Base-by-base conservation (phyloP, 768 basidiomycete species). In the Strobilomyces confusus region DNA sequence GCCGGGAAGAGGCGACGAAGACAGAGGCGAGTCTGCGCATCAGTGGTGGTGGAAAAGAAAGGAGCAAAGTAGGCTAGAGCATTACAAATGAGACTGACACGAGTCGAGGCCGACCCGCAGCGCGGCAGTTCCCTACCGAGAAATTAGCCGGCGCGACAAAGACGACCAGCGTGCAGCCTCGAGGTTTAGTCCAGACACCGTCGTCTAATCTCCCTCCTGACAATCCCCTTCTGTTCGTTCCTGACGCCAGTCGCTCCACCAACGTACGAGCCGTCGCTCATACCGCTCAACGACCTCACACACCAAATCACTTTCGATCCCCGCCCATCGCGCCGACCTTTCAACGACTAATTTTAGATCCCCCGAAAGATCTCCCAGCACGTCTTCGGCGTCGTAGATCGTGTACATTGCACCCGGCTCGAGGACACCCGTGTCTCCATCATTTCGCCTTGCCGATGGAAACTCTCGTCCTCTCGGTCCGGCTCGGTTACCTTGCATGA, bases 11-110 rank as follows among this genome's bases (percentile, higher is more conserved):
- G 63, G 68, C 58, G 58, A 83, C 62, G 59, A 88, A 81, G 62
- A 82, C 79, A 47, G 83, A 79, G 52, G 78, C 78, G 65, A 89
- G 71, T 60, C 85, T 81, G 63, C 83, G 83, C 85, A 87, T 87
- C 57, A 58, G 53, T 63, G 63, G 60, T 63, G 56, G 69, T 52
- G 45, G 40, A 42, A 45, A 54, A 29, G 61, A 56, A 63, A 62
- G 59, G 62, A 64, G 55, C 12, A 59, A 51, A 20, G 52, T 57
- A 34, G 54, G 52, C 56, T 57, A 63, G 55, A 55, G 53, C 71
- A 72, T 71, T 72, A 71, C 68, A 72, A 71, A 72, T 63, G 68
- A 42, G 61, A 68, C 69, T 58, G 56, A 44, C 59, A 57, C 44
- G 49, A 54, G 52, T 41, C 53, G 52, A 25, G 36, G 32, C 25